Conservation (phyloP, 2,329 filamentous ascomycete genomes). For the Calonectria crousiana region DNA sequence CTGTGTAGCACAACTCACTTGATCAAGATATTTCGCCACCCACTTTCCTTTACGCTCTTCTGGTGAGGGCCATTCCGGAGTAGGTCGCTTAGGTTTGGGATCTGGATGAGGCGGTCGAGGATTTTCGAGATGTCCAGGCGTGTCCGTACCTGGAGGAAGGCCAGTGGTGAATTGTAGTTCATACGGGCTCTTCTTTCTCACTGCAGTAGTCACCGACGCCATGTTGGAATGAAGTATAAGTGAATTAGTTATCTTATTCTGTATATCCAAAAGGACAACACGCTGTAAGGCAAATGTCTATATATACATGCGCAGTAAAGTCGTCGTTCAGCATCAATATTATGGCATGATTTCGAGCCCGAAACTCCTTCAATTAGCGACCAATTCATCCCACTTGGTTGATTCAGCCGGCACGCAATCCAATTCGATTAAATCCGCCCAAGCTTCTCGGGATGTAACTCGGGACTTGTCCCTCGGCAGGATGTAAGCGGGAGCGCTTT, state of each 20-base stretch:
- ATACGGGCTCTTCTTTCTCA: neutral
- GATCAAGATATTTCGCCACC: neutral
- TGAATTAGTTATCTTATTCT: neutral
- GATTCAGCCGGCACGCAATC: too few species aligned
- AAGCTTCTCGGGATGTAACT: neutral
- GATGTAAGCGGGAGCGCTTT: too few species aligned
- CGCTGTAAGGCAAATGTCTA: neutral
- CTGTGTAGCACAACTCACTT: neutral
- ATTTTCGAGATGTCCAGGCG: neutral
- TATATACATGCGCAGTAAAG: neutral
- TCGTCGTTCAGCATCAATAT: neutral
- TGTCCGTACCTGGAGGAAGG: neutral
- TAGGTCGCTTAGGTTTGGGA: neutral
- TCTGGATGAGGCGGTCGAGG: neutral
- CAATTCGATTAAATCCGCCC: neutral
- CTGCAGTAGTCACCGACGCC: neutral
- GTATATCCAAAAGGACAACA: neutral
- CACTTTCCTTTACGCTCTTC: neutral
- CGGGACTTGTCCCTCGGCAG: neutral
- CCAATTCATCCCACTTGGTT: neutral
- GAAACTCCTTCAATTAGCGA: neutral
- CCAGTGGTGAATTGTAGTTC: neutral
- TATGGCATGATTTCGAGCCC: neutral
- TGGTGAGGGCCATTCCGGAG: neutral
- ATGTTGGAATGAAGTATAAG: neutral